Conservation (phyloP, 2,329 filamentous ascomycete species). For the Ilyonectria robusta region DNA sequence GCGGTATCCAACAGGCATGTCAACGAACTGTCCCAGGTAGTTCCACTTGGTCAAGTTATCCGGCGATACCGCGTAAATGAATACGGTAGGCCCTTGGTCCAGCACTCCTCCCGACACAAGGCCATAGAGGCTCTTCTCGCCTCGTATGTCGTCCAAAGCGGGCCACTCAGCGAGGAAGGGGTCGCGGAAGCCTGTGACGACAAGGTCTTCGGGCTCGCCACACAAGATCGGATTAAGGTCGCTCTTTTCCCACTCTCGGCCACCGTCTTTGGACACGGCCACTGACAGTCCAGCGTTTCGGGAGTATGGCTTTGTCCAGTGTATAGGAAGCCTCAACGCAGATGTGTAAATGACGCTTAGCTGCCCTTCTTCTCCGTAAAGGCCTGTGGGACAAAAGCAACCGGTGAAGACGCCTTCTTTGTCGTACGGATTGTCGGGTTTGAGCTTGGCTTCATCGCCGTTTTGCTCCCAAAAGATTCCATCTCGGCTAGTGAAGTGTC, state of each 20-base stretch:
- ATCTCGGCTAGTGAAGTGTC: conserved; percentile 62
- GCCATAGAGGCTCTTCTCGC: conserved; percentile 56
- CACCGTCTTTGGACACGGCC: conserved; percentile 56
- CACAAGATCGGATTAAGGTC: conserved; percentile 49
- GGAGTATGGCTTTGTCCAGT: conserved; percentile 57
- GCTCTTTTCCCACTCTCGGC: conserved; percentile 52
- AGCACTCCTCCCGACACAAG: conserved; percentile 63
- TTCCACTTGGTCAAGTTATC: conserved; percentile 59
- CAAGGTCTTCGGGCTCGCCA: conserved; percentile 47
- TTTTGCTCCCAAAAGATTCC: conserved; percentile 60
- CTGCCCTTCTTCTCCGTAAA: conserved; percentile 55
- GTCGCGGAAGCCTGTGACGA: conserved; percentile 53
- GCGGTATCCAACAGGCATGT: conserved; percentile 56
- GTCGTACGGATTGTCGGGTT: conserved; percentile 60
- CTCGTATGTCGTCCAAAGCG: conserved; percentile 43
- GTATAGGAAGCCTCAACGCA: conserved; percentile 52
- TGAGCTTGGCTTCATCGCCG: conserved; percentile 51
- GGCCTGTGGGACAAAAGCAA: conserved; percentile 63
- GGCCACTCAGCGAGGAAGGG: conserved; percentile 52
- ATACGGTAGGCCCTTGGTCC: conserved; percentile 58
- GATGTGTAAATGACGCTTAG: conserved; percentile 55
- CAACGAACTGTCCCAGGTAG: conserved; percentile 59
- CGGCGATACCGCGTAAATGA: conserved; percentile 60
- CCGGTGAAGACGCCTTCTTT: conserved; percentile 67
- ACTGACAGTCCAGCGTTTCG: conserved; percentile 58